Conservation (phyloP, 2,329 filamentous ascomycete species). For the Didymellaceae sp. region DNA sequence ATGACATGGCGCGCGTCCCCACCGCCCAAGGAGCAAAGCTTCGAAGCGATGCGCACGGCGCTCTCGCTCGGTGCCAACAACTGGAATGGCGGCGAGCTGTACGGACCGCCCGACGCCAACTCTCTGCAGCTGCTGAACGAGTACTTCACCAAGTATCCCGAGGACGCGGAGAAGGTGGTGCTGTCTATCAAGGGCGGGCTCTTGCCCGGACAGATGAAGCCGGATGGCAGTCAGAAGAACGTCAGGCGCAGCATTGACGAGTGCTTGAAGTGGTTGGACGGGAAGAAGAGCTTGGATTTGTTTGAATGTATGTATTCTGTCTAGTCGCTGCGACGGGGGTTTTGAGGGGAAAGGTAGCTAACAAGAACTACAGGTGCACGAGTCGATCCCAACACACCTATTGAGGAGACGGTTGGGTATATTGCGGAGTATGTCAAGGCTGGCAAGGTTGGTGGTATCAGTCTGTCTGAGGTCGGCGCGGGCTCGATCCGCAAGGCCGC, state of each 20-base stretch:
- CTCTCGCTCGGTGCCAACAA: conserved; percentile 52
- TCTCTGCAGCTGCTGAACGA: conserved; percentile 57
- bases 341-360: too few relatives aligned
- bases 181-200: conserved; percentile 59
- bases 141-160: conserved; percentile 60
- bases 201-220: conserved; percentile 41
- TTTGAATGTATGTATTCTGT: conserved; percentile 51
- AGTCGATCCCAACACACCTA: conserved; percentile 52
- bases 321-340: too few relatives aligned
- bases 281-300: conserved; percentile 57
- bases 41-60: conserved; percentile 55
- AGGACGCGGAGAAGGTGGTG: conserved; percentile 58
- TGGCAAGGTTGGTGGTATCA: conserved; percentile 56
- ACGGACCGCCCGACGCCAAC: conserved; percentile 55
- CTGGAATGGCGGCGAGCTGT: conserved; percentile 60
- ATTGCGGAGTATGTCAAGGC: conserved; percentile 50
- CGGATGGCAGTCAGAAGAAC: conserved; percentile 52
- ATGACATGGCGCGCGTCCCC: conserved; percentile 55
- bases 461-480: conserved; percentile 55
- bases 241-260: conserved; percentile 55
- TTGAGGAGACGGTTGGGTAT: conserved; percentile 54
- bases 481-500: conserved; percentile 56
- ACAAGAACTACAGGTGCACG: conserved; percentile 37
- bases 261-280: conserved; percentile 53
- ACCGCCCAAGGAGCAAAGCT: conserved; percentile 45